Conservation (phyloP, 192 early-diverging fungal genomes). For the Umbelopsis sp. region DNA sequence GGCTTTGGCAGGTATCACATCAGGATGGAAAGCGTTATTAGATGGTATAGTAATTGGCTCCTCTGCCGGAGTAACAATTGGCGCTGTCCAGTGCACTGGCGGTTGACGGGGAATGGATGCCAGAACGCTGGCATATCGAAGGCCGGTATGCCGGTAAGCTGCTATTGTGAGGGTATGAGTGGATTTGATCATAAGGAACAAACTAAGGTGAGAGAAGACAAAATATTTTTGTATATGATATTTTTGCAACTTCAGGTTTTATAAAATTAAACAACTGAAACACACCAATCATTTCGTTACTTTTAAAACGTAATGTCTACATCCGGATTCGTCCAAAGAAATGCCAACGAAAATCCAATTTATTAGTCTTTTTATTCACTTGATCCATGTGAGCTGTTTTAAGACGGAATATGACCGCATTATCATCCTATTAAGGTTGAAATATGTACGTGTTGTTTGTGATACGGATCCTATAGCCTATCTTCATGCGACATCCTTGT, state of each 20-base stretch:
- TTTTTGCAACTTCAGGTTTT: no score
- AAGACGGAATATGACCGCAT: no score
- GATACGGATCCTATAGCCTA: no score
- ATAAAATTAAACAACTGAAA: neutral
- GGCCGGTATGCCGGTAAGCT: neutral
- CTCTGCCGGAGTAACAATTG: slow-evolving; percentile 30
- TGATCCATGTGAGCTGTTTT: no score
- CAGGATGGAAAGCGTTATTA: slow-evolving; percentile 39
- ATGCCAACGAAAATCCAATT: no score
- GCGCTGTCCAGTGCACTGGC: neutral
- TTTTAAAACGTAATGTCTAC: no score
- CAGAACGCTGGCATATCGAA: slow-evolving; percentile 30
- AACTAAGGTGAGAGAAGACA: neutral
- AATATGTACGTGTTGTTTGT: no score
- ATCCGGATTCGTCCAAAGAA: no score
- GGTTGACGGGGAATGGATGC: slow-evolving; percentile 11
- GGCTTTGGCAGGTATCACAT: slow-evolving; percentile 29
- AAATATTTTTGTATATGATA: no score
- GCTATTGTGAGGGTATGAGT: neutral
- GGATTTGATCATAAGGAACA: neutral
- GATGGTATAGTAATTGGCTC: slow-evolving; percentile 32
- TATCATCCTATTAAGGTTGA: no score
- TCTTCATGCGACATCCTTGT: slow-evolving; percentile 11
- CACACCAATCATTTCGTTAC: no score
- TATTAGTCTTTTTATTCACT: no score